These are phyloP conservation scores for Naganishia albida DNA, from an alignment of 1,284 basidiomycete species.

Conservation along the genomic window DNA sequence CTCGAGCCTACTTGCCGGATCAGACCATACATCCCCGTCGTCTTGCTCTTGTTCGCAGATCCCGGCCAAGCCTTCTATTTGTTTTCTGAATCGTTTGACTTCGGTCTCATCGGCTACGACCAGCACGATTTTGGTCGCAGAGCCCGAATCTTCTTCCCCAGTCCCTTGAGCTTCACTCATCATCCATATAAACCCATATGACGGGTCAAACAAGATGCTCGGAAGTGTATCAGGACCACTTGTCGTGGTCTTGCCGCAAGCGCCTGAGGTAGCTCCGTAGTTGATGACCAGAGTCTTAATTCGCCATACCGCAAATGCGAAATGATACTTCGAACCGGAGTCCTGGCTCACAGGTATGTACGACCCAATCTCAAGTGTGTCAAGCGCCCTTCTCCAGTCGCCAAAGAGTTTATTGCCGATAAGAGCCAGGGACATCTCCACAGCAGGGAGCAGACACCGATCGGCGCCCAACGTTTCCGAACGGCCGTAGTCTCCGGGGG, in stretches of 20 bases:
- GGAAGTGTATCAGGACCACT: not conserved
- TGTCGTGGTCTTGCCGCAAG: not conserved
- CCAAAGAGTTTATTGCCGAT: slow-evolving; percentile 15
- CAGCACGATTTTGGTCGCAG: slow-evolving; percentile 18
- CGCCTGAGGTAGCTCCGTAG: not conserved
- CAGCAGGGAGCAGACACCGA: slow-evolving; percentile 13
- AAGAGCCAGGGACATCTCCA: slow-evolving; percentile 20
- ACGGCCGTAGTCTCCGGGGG: not conserved
- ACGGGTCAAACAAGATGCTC: slow-evolving; percentile 26
- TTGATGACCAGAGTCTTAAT: slow-evolving; percentile 21
- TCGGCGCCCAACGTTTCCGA: not conserved
- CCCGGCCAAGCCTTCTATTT: slow-evolving; percentile 17
- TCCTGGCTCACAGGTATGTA: slow-evolving; percentile 23
- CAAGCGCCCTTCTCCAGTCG: slow-evolving; percentile 7
- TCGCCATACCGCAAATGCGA: slow-evolving; percentile 28
- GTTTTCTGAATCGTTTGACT: slow-evolving; percentile 5
- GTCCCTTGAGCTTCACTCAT: slow-evolving; percentile 3
- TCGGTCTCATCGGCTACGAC: not conserved
- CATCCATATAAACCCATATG: slow-evolving; percentile 29
- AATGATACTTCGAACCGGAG: slow-evolving; percentile 15
- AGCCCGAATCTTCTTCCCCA: not conserved
- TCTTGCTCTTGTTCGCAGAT: not conserved
- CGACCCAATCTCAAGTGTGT: slow-evolving; percentile 27
- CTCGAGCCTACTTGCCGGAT: slow-evolving; percentile 8
- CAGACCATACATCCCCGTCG: not conserved